Evolutionary conservation across 2,329 filamentous ascomycete species (phyloP).

Genomic region (Cladorrhinum sp.): DNA sequence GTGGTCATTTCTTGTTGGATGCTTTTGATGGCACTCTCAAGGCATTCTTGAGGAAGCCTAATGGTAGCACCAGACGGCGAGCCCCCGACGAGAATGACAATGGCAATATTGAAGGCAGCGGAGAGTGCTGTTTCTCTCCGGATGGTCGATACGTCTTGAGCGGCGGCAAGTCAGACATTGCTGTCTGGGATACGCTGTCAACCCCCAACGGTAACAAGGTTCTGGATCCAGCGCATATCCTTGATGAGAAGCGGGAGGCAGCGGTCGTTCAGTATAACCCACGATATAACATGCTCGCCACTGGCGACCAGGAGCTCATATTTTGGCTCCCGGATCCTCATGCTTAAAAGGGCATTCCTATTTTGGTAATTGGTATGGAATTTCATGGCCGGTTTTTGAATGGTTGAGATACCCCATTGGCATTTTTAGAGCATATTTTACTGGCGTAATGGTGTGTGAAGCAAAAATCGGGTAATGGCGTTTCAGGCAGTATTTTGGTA

Average conservation of each 20-base stretch:
- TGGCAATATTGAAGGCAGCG: slow-evolving; percentile 53
- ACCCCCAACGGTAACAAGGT: slow-evolving; percentile 54
- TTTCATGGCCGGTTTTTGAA: neutral
- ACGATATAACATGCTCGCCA: slow-evolving; percentile 86
- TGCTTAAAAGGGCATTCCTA: slow-evolving; percentile 34
- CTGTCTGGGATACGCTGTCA: slow-evolving; percentile 80
- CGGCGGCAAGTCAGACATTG: slow-evolving; percentile 68
- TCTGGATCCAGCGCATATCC: slow-evolving; percentile 60
- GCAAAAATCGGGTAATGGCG: neutral
- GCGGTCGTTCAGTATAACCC: slow-evolving; percentile 86
- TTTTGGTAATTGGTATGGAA: neutral
- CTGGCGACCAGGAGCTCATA: slow-evolving; percentile 77
- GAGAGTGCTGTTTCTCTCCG: slow-evolving; percentile 84
- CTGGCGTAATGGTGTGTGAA: slow-evolving; percentile 12
- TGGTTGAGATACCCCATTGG: slow-evolving; percentile 18
- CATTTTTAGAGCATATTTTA: slow-evolving; percentile 18
- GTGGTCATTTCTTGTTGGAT: slow-evolving; percentile 88
- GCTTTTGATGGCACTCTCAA: slow-evolving; percentile 81
- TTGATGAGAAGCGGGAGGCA: slow-evolving; percentile 65
- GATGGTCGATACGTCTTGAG: slow-evolving; percentile 88
- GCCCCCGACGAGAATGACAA: slow-evolving; percentile 50
- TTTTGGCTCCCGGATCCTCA: slow-evolving; percentile 74
- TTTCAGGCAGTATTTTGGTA: neutral
- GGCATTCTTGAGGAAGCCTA: slow-evolving; percentile 64
- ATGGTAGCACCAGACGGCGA: slow-evolving; percentile 50